Base-by-base conservation (phyloP, 495 filamentous ascomycete genomes). In the Coniosporium apollinis region DNA sequence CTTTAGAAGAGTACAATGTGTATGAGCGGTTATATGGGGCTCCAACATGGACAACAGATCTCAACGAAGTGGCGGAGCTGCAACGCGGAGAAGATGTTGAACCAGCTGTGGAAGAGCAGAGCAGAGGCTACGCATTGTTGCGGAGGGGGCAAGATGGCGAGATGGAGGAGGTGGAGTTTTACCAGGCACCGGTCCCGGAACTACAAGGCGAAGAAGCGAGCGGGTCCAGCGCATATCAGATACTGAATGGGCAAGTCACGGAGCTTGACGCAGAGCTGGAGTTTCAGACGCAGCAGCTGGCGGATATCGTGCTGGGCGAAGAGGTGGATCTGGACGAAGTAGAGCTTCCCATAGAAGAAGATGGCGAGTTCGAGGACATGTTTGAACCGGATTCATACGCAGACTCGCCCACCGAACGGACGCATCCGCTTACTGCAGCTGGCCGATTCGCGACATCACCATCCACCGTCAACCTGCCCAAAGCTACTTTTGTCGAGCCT, bases 11-110 rank as follows among this genome's bases (percentile, higher is more conserved):
- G 50, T 74, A 79, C 30, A 56, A 58, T 26, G 48, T 93, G 1
- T 96, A 93, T 49, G 73, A 76, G 38, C 66, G 82, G 38, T 57
- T 93, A 7, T 96, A 85, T 56, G 89, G 87, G 1, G 66, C 59
- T 42, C 83, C 67, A 17, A 51, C 66, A 43, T 62, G 62, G 33
- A 67, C 67, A 26, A 71, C 70, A 5, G 53, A 43, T 20, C 59
- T 65, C 6, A 67, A 69, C 24, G 75, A 81, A 53, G 57, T 73
- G 4, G 66, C 59, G 8, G 61, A 69, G 43, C 51, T 65, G 5
- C 54, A 59, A 35, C 54, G 46, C 3, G 39, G 42, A 7, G 35
- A 44, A 28, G 51, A 49, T 34, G 45, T 54, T 16, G 60, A 53
- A 19, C 20, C 45, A 1, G 51, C 52, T 13, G 51, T 48, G 16